Percentiles rank a stretch among this genome's conserved stretches.
Conservation (phyloP, 352 stramenopile genomes). For the Phytophthora brassicae region DNA sequence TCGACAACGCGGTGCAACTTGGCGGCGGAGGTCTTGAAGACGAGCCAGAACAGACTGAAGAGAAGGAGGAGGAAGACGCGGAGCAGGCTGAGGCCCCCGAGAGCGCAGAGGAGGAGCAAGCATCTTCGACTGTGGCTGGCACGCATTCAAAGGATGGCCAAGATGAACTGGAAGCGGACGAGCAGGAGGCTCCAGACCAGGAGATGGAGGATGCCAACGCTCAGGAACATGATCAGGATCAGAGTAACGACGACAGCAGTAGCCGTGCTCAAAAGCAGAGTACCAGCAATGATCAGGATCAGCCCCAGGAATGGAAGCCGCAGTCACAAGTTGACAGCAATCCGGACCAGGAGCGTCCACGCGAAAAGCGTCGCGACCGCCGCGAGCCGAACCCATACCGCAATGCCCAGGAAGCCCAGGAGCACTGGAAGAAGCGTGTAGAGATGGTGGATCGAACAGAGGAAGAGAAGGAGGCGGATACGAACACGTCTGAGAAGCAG, state of each 20-base stretch:
- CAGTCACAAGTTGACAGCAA: slow-evolving; percentile 48
- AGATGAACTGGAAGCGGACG: slow-evolving; percentile 65
- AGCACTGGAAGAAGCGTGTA: slow-evolving; percentile 98
- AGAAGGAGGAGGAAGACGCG: slow-evolving; percentile 62
- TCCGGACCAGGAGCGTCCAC: slow-evolving; percentile 44
- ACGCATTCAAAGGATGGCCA: slow-evolving; percentile 86
- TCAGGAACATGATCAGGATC: slow-evolving; percentile 50
- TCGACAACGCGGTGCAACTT: slow-evolving; percentile 71
- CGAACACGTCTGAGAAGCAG: slow-evolving; percentile 37
- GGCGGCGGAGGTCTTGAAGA: slow-evolving; percentile 74
- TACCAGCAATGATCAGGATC: slow-evolving; percentile 58
- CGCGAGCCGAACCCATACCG: slow-evolving; percentile 95
- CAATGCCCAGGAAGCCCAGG: slow-evolving; percentile 93
- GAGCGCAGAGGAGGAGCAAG: slow-evolving; percentile 47
- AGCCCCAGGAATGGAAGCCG: slow-evolving; percentile 56
- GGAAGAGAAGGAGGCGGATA: slow-evolving; percentile 42
- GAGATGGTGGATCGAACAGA: slow-evolving; percentile 78
- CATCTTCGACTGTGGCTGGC: slow-evolving; percentile 60
- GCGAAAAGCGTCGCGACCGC: slow-evolving; percentile 78
- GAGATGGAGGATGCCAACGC: slow-evolving; percentile 47
- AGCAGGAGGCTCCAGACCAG: slow-evolving; percentile 47
- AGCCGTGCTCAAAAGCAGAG: slow-evolving; percentile 53
- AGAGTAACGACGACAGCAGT: slow-evolving; percentile 64
- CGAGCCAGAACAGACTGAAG: slow-evolving; percentile 64
- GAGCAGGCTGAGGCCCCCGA: slow-evolving; percentile 56